Conservation (phyloP, 371 early-diverging fungal genomes). For the Syncephalastrum contaminatum region DNA sequence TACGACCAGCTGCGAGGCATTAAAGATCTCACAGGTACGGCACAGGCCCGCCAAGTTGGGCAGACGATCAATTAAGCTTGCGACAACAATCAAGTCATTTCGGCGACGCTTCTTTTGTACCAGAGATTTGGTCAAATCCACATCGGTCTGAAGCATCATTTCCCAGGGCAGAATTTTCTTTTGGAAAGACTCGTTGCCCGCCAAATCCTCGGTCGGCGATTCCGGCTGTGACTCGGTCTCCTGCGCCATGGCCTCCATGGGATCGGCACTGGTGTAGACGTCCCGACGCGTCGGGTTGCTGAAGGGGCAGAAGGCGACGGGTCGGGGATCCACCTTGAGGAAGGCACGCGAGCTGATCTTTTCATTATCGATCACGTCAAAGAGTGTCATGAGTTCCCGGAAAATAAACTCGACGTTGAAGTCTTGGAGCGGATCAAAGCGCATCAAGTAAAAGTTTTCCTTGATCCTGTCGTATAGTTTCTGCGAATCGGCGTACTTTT, state of each 20-base stretch:
- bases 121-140: constrained; percentile 42
- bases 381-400: constrained; percentile 42
- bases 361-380: constrained; percentile 56
- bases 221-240: neutral
- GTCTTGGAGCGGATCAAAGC: constrained; percentile 54
- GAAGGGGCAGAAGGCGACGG: constrained; percentile 31
- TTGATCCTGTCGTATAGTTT: constrained; percentile 49
- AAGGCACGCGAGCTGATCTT: constrained; percentile 52
- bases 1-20: constrained; percentile 53
- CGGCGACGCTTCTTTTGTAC: constrained; percentile 41
- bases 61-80: constrained; percentile 54
- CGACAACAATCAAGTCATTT: constrained; percentile 62
- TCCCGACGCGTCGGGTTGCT: constrained; percentile 23
- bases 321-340: constrained; percentile 26
- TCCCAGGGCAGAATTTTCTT: constrained; percentile 72
- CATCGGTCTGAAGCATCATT: constrained; percentile 51
- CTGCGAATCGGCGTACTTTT: constrained; percentile 45
- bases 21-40: constrained; percentile 70
- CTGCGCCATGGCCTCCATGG: constrained; percentile 25
- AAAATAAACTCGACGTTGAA: constrained; percentile 63
- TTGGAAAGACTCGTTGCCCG: constrained; percentile 35
- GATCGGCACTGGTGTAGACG: constrained; percentile 30
- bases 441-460: constrained; percentile 44
- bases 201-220: neutral
- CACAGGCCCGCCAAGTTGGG: constrained; percentile 68